phyloP scores from a whole-genome alignment of 495 filamentous ascomycete species.

The Neurospora sp. region DNA sequence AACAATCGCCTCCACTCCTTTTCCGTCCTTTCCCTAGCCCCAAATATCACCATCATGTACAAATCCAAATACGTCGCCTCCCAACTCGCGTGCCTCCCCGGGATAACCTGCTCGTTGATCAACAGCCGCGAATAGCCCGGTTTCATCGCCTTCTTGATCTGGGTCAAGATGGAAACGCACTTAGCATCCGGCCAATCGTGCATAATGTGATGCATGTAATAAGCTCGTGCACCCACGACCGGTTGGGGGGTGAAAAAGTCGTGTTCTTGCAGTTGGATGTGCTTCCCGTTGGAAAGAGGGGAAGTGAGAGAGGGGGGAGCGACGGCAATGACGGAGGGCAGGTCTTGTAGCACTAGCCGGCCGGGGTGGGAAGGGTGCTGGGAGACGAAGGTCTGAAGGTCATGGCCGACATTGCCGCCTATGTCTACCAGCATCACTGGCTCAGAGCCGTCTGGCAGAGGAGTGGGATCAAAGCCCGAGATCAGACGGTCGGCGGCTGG shows the following conservation, averaged over 20 bases:
- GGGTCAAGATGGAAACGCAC: constrained; percentile 25
- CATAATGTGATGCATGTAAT: constrained; percentile 36
- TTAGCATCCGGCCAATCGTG: constrained; percentile 40
- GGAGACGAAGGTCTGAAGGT: constrained; percentile 34
- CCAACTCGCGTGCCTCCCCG: constrained; percentile 28
- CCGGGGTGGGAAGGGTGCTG: constrained; percentile 32
- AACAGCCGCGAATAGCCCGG: constrained; percentile 38
- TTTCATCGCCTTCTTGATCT: constrained; percentile 30
- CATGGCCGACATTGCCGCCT: constrained; percentile 41
- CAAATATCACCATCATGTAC: constrained; percentile 16
- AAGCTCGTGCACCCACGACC: constrained; percentile 33
- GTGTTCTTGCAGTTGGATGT: constrained; percentile 24
- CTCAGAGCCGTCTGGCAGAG: constrained; percentile 5
- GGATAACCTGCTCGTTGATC: constrained; percentile 45
- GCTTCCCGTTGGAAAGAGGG: background rate
- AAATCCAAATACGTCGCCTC: constrained; percentile 32
- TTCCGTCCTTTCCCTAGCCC: constrained; percentile 20
- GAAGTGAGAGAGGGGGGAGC: constrained; percentile 7
- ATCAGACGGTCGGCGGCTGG: constrained; percentile 34
- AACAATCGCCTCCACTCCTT: constrained; percentile 16
- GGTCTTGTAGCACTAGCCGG: constrained; percentile 40
- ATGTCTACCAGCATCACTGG: constrained; percentile 42
- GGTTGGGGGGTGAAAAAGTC: constrained; percentile 32
- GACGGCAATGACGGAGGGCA: constrained; percentile 23
- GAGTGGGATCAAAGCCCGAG: constrained; percentile 11